Conservation (phyloP, 2,329 filamentous ascomycete genomes). For the Arachnopeziza araneosa region DNA sequence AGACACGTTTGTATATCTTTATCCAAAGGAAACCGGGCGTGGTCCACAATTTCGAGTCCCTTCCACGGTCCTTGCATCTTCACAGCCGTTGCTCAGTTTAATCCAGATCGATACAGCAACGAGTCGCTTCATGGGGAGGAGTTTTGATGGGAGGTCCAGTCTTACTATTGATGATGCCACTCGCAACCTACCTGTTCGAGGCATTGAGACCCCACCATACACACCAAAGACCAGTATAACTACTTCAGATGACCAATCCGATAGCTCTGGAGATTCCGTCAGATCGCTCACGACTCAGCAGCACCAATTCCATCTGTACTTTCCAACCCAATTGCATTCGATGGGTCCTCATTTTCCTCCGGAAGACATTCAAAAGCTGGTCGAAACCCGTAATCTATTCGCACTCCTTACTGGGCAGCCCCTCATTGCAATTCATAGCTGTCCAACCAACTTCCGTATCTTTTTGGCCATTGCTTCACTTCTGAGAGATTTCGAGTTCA, state of each 20-base stretch:
- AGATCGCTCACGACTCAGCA: constrained; percentile 27
- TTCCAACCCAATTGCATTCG: constrained; percentile 35
- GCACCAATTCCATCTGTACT: constrained; percentile 46
- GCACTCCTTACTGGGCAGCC: constrained; percentile 60
- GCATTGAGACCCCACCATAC: constrained; percentile 35
- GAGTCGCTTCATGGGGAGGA: constrained; percentile 29
- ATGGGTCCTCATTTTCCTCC: constrained; percentile 30
- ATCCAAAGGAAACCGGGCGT: constrained; percentile 42
- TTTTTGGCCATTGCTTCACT: constrained; percentile 49
- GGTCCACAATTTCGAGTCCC: constrained; percentile 58
- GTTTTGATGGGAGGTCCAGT: constrained; percentile 38
- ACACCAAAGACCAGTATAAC: constrained; percentile 17
- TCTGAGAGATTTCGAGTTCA: constrained; percentile 53
- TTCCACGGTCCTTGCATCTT: constrained; percentile 48
- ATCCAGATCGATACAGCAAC: constrained; percentile 13
- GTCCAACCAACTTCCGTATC: constrained; percentile 47
- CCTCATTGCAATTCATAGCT: constrained; percentile 50
- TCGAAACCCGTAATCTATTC: constrained; percentile 59
- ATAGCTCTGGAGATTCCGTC: constrained; percentile 19
- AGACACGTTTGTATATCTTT: constrained; percentile 52
- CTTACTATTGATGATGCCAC: constrained; percentile 46
- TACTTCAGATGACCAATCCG: constrained; percentile 13
- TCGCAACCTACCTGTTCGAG: constrained; percentile 30
- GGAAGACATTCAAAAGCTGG: constrained; percentile 48
- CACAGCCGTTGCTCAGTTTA: constrained; percentile 26